These are phyloP conservation scores for Stromatinia cepivora DNA, from an alignment of 2,329 filamentous ascomycete species.

Conservation along the genomic window DNA sequence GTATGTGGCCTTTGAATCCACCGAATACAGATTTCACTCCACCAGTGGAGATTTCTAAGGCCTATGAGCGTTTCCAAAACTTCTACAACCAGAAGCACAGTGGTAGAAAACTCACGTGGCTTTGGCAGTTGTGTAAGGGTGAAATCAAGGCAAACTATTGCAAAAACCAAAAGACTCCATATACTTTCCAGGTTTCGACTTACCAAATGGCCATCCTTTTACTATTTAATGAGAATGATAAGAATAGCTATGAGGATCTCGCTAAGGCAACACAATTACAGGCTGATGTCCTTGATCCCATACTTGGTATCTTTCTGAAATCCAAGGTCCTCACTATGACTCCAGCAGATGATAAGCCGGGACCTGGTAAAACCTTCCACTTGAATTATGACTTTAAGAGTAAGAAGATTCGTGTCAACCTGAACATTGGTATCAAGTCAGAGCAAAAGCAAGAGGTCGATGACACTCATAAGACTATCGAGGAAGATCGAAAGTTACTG, in stretches of 20 bases:
- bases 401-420: constrained; percentile 96
- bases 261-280: constrained; percentile 76
- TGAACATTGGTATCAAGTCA: constrained; percentile 91
- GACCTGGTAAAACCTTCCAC: constrained; percentile 74
- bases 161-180: constrained; percentile 85
- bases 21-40: constrained; percentile 87
- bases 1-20: constrained; percentile 92
- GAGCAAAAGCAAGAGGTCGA: constrained; percentile 96
- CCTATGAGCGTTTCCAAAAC: constrained; percentile 82
- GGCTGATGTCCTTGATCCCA: constrained; percentile 81
- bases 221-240: constrained; percentile 90
- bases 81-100: constrained; percentile 98
- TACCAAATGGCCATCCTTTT: constrained; percentile 97
- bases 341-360: constrained; percentile 72
- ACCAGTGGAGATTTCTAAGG: constrained; percentile 78
- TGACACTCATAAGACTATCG: constrained; percentile 98
- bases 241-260: constrained; percentile 84
- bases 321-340: constrained; percentile 80
- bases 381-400: constrained; percentile 96
- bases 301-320: constrained; percentile 83
- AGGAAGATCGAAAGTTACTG: constrained; percentile 94
- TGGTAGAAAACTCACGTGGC: constrained; percentile 93
- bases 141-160: constrained; percentile 93
- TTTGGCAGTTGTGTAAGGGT: constrained; percentile 98
- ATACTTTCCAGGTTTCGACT: constrained; percentile 94